Evolutionary conservation across 2,329 filamentous ascomycete species (phyloP), one percentile per base, ranked within the genome.

Genomic region (Ophiostoma sp.): DNA sequence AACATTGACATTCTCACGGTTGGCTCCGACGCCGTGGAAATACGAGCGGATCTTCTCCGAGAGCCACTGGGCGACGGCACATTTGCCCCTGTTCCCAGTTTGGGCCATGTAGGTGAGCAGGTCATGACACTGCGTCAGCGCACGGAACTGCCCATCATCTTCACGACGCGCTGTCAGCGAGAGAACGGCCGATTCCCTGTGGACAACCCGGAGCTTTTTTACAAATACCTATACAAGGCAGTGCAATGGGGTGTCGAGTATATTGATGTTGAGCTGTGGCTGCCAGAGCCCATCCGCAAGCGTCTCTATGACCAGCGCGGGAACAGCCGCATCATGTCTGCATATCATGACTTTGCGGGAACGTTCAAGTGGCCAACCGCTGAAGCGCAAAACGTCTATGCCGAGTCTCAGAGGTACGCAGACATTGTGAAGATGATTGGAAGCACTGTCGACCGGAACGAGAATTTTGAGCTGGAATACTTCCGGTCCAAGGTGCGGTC

Each of bases 371-470:
- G 92, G 92, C 90, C 90, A 0, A 92, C 91, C 0, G 80, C 85
- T 7, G 85, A 90, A 74, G 92, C 92, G 1, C 87, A 91, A 75
- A 82, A 85, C 13, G 84, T 94, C 4, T 96, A 94, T 75, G 82
- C 87, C 71, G 85, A 89, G 74, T 92, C 90, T 10, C 86, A 86
- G 66, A 86, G 87, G 71, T 93, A 93, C 74, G 90, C 90, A 66
- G 92, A 96, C 77, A 92, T 96, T 71, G 89, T 96, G 76, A 96
- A 95, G 81, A 95, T 96, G 91, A 95, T 95, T 76, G 89, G 90
- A 41, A 89, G 94, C 76, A 91, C 93, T 76, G 90, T 88, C 76
- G 89, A 90, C 57, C 89, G 91, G 77, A 92, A 93, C 76, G 92
- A 94, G 75, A 95, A 96, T 79, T 95, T 96, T 77, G 92, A 96